Evolutionary conservation across 495 filamentous ascomycete species (phyloP).

Genomic region (Lichenothelia convexa): DNA sequence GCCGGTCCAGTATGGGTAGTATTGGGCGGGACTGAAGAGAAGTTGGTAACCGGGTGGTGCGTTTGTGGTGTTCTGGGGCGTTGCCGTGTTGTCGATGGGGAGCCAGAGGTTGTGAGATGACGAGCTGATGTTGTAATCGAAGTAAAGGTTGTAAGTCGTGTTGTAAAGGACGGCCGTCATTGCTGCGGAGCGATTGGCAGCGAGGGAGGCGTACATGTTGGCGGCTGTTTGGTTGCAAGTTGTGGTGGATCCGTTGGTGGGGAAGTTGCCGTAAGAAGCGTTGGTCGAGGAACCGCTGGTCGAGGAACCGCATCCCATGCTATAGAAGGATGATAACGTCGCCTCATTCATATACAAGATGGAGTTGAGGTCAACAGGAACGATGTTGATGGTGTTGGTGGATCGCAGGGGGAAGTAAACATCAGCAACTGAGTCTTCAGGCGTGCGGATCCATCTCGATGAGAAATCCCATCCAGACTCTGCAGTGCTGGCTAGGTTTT

Average conservation of each 20-base stretch:
- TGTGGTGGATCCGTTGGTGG: no score
- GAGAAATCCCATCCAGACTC: conserved; percentile 15
- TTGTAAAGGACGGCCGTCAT: conserved; percentile 14
- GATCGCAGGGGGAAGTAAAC: conserved; percentile 15
- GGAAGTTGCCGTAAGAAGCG: no score
- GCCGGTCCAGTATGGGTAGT: conserved; percentile 18
- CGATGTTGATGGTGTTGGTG: conserved; percentile 11
- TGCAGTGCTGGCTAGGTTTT: conserved; percentile 13
- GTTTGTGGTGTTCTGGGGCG: conserved; percentile 3
- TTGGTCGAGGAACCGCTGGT: no score
- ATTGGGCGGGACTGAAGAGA: conserved; percentile 8
- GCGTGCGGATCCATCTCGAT: conserved; percentile 12
- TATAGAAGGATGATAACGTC: conserved; percentile 8
- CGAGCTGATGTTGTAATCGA: conserved; percentile 17
- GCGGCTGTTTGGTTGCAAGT: conserved; percentile 10
- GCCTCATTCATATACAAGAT: conserved; percentile 16
- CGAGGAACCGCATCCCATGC: no score
- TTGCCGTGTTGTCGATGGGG: conserved; percentile 6
- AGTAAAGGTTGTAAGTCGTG: conserved; percentile 10
- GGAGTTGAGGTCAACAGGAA: conserved; percentile 15
- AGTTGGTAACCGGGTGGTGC: conserved; percentile 12
- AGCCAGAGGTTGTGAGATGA: conserved; percentile 9
- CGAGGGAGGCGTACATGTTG: conserved; percentile 4
- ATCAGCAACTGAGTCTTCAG: conserved; percentile 12
- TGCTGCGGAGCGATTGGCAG: conserved; percentile 8